These are phyloP conservation scores for Botrytis paeoniae DNA, from an alignment of 2,329 filamentous ascomycete genomes.

Conservation along the genomic window DNA sequence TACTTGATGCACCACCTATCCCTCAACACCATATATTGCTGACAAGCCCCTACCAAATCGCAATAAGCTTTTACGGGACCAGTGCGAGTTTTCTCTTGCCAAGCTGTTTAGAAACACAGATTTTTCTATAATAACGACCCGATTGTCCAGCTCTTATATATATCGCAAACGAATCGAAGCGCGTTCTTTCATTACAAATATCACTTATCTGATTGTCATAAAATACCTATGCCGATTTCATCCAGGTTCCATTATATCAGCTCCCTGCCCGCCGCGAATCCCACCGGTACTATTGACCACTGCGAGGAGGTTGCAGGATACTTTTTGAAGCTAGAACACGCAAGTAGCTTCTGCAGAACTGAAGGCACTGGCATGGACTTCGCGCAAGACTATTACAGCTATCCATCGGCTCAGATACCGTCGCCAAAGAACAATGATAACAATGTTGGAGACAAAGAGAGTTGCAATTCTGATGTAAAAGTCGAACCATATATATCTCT, in stretches of 20 bases:
- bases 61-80: neutral
- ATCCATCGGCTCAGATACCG: neutral
- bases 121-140: neutral
- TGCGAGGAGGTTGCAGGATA: neutral
- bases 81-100: neutral
- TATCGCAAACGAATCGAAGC: neutral
- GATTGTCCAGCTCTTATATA: neutral
- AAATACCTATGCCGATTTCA: neutral
- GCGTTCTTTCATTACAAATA: neutral
- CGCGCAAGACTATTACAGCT: no score
- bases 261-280: neutral
- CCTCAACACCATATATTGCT: neutral
- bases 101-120: neutral
- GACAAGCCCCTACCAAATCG: neutral
- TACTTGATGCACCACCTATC: neutral
- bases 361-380: neutral
- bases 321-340: neutral
- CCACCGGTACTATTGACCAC: neutral
- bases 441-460: neutral
- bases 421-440: neutral
- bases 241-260: neutral
- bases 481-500: neutral
- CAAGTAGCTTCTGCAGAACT: neutral
- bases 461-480: neutral
- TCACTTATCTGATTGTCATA: neutral